Percentiles rank a stretch among this genome's conserved stretches.
Conservation (phyloP, 2,329 filamentous ascomycete species). For the Rugonectria rugulosa region DNA sequence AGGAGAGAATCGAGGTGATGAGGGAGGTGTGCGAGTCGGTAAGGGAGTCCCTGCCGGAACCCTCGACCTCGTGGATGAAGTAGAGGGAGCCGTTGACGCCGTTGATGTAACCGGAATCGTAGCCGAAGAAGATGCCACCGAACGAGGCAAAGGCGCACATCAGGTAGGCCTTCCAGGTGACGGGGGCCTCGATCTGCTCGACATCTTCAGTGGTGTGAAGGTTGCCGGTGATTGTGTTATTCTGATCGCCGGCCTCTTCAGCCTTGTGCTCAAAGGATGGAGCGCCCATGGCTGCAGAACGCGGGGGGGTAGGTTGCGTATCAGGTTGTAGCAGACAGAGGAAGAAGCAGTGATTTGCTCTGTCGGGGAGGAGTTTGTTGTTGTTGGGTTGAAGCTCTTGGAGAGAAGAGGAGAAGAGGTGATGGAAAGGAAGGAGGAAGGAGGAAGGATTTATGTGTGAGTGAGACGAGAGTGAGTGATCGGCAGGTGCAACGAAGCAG, state of each 20-base stretch:
- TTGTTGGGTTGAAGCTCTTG: neutral
- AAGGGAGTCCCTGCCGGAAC: slow-evolving; percentile 45
- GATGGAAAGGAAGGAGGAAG: neutral
- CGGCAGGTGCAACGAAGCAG: slow-evolving; percentile 16
- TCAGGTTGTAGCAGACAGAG: neutral
- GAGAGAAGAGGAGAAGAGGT: slow-evolving; percentile 1
- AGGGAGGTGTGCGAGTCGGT: slow-evolving; percentile 57
- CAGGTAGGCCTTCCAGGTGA: slow-evolving; percentile 73
- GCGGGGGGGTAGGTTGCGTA: neutral
- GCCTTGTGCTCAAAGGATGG: slow-evolving; percentile 30
- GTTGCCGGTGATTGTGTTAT: slow-evolving; percentile 34
- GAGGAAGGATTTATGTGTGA: neutral
- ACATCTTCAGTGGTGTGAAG: slow-evolving; percentile 59
- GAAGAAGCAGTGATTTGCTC: neutral
- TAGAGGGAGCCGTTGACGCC: slow-evolving; percentile 62
- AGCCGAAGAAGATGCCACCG: slow-evolving; percentile 80
- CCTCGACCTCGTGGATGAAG: slow-evolving; percentile 62
- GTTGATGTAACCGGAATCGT: slow-evolving; percentile 80
- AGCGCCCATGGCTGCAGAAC: slow-evolving; percentile 34
- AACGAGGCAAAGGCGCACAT: slow-evolving; percentile 76
- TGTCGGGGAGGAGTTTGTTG: neutral
- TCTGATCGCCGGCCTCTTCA: slow-evolving; percentile 28
- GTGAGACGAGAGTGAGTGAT: slow-evolving; percentile 19
- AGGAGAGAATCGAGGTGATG: slow-evolving; percentile 79
- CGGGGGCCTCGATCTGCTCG: slow-evolving; percentile 70